Base-by-base conservation (phyloP, 495 filamentous ascomycete species). In the Podospora fimiseda region DNA sequence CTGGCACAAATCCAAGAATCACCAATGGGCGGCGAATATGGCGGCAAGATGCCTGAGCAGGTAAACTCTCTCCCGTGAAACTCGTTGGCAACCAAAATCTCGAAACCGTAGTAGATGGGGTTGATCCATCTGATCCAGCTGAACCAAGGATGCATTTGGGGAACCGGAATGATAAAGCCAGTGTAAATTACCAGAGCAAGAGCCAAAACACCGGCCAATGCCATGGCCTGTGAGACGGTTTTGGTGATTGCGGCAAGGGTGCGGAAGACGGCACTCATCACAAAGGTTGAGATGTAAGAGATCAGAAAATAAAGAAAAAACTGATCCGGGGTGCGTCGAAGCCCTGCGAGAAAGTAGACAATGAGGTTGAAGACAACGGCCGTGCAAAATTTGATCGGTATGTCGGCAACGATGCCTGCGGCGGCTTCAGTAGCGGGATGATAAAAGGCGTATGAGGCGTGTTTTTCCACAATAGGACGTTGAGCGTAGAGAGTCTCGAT, bases 91-190 rank as follows among this genome's bases (percentile, higher is more conserved):
- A 89, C 78, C 7, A 89, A 55, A 5, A 72, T 80, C 68, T 88
- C 89, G 47, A 89, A 91, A 2, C 76, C 81, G 56, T 93, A 95
- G 37, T 81, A 81, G 5, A 95, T 76, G 0, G 88, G 89, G 56
- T 94, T 90, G 46, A 93, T 79, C 78, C 82, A 90, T 2, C 79
- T 77, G 7, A 95, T 72, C 90, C 89, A 95, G 46, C 79, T 77
- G 46, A 91, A 83, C 87, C 87, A 94, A 0, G 85, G 81, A 49
- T 82, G 80, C 88, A 93, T 91, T 50, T 84, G 77, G 39, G 68
- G 73, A 0, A 79, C 80, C 2, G 87, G 86, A 37, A 94, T 86
- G 8, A 88, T 68, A 63, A 85, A 96, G 22, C 89, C 89, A 11
- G 86, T 90, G 62, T 92, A 96, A 3, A 94, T 84, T 46, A 93